Evolutionary conservation across 2,329 filamentous ascomycete species (phyloP).

Genomic region (Alternaria brassicae): DNA sequence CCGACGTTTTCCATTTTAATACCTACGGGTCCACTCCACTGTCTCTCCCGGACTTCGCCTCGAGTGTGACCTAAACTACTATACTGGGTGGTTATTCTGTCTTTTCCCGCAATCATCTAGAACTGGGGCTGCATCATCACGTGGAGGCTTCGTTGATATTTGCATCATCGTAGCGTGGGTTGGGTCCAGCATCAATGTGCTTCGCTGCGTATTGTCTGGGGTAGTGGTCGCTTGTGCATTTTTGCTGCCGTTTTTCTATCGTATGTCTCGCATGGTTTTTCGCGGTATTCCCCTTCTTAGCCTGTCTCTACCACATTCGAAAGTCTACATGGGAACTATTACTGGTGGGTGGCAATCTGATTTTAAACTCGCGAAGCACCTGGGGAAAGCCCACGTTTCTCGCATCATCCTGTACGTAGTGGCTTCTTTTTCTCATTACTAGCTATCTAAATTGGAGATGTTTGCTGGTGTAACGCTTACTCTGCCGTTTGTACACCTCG

Average conservation of each 20-base stretch:
- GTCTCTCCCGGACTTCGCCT: conserved; percentile 10
- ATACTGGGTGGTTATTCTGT: conserved; percentile 35
- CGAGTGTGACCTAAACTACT: conserved; percentile 17
- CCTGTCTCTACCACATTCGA: conserved; percentile 19
- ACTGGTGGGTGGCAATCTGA: conserved; percentile 31
- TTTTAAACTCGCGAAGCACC: conserved; percentile 11
- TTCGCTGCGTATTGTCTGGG: conserved; percentile 33
- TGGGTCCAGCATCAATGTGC: conserved; percentile 27
- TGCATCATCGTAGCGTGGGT: conserved; percentile 34
- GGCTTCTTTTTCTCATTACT: conserved; percentile 11
- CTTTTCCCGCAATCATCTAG: conserved; percentile 34
- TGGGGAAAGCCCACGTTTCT: conserved; percentile 24
- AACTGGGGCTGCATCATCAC: conserved; percentile 34
- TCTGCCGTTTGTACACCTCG: background rate
- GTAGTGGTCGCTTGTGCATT: conserved; percentile 36
- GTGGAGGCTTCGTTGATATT: conserved; percentile 34
- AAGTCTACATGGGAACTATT: conserved; percentile 17
- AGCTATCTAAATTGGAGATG: conserved; percentile 23
- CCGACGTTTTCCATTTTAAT: conserved; percentile 20
- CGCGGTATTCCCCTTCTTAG: conserved; percentile 17
- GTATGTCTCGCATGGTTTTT: conserved; percentile 22
- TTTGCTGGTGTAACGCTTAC: conserved; percentile 18
- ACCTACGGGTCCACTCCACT: conserved; percentile 10
- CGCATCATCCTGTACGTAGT: conserved; percentile 12
- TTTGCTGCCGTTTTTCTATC: conserved; percentile 19